These are phyloP conservation scores for Jackrogersella minutella DNA, from an alignment of 495 filamentous ascomycete genomes.

Conservation along the genomic window DNA sequence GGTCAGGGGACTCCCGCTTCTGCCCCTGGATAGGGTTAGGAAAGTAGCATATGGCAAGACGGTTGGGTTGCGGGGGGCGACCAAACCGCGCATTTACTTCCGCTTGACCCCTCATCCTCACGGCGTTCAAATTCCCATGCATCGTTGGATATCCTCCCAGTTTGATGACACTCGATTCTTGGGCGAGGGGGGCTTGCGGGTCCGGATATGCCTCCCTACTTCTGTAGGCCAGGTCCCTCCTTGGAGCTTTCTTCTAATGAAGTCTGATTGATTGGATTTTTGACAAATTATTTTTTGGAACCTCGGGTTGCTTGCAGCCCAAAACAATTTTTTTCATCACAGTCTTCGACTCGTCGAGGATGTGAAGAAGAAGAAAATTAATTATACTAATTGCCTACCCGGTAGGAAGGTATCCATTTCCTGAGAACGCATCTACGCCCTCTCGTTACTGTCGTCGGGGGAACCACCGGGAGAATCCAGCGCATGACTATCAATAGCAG, in stretches of 20 bases:
- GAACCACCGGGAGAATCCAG: too few species aligned
- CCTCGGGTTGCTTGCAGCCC: slow-evolving; percentile 3
- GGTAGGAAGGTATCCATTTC: too few species aligned
- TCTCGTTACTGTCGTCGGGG: too few species aligned
- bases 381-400: too few species aligned
- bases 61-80: neutral
- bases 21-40: neutral
- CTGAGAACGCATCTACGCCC: too few species aligned
- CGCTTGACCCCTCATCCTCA: neutral
- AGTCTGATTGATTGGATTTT: neutral
- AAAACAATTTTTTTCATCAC: slow-evolving; percentile 32
- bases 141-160: slow-evolving; percentile 26
- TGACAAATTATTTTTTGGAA: slow-evolving; percentile 9
- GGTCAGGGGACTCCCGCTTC: slow-evolving; percentile 28
- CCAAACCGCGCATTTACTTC: neutral
- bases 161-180: neutral
- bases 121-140: slow-evolving; percentile 19
- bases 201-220: slow-evolving; percentile 6
- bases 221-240: neutral
- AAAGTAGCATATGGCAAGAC: neutral
- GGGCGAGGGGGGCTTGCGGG: slow-evolving; percentile 1
- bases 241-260: neutral
- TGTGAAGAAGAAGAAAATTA: slow-evolving; percentile 14
- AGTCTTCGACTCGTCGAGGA: slow-evolving; percentile 16
- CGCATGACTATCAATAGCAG: too few species aligned